phyloP scores from a whole-genome alignment of 305 asterid genomes.

The Solanum aculeatissimum region DNA sequence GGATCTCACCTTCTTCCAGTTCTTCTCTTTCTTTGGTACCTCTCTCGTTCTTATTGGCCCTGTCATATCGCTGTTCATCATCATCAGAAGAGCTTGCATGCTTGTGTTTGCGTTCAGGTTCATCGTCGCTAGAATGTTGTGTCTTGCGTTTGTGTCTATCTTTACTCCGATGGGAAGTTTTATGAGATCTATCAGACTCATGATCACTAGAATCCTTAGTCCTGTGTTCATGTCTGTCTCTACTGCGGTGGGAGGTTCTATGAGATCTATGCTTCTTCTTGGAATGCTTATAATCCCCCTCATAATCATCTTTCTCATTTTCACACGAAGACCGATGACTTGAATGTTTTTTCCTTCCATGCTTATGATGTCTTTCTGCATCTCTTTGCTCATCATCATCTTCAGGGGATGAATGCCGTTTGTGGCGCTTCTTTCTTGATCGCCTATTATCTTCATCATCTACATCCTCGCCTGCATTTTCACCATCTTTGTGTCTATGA shows the following conservation, averaged over 20 bases:
- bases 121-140: slow-evolving; percentile 24
- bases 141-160: slow-evolving; percentile 18
- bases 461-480: not conserved
- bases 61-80: slow-evolving; percentile 7
- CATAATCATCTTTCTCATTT: slow-evolving; percentile 6
- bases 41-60: slow-evolving; percentile 6
- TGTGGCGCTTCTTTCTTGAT: slow-evolving; percentile 17
- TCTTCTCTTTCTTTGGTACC: slow-evolving; percentile 21
- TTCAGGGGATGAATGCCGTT: slow-evolving; percentile 11
- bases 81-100: slow-evolving; percentile 27
- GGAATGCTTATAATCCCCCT: slow-evolving; percentile 26
- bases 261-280: slow-evolving; percentile 39
- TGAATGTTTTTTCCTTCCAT: slow-evolving; percentile 24
- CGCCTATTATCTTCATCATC: slow-evolving; percentile 1
- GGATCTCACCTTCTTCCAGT: slow-evolving; percentile 81
- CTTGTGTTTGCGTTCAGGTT: slow-evolving; percentile 14
- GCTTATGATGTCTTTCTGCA: slow-evolving; percentile 17
- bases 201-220: not conserved
- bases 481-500: not conserved
- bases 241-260: slow-evolving; percentile 18
- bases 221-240: slow-evolving; percentile 1
- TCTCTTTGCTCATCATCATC: slow-evolving; percentile 19
- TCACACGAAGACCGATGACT: slow-evolving; percentile 9
- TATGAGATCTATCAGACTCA: not conserved
- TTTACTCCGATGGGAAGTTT: slow-evolving; percentile 26